A percentile compares a stretch with the other conserved stretches of the same genome.
These are phyloP conservation scores for Trypanosoma platydactyli DNA, from an alignment of 208 protist species.

Conservation along the genomic window DNA sequence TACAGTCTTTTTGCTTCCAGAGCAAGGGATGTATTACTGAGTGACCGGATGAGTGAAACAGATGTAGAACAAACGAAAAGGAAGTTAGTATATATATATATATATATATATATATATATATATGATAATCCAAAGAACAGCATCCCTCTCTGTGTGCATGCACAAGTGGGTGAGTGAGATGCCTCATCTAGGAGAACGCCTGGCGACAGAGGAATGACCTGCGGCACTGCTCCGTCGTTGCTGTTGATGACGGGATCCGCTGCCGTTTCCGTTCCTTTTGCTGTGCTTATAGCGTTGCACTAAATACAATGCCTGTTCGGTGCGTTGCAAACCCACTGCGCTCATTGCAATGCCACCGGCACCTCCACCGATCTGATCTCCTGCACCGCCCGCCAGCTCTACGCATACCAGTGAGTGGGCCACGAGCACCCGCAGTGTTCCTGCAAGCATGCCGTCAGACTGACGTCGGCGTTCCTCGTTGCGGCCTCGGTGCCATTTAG, in stretches of 20 bases:
- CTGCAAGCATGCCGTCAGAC: slow-evolving; percentile 56
- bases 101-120: too few relatives aligned
- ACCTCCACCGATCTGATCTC: slow-evolving; percentile 31
- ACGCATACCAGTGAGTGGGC: slow-evolving; percentile 65
- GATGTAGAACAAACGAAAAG: background rate
- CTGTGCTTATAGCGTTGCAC: slow-evolving; percentile 24
- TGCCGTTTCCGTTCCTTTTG: background rate
- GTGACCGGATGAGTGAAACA: background rate
- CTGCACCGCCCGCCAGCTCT: slow-evolving; percentile 36
- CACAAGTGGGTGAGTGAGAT: background rate
- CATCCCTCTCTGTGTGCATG: too few relatives aligned
- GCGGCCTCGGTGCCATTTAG: slow-evolving; percentile 25
- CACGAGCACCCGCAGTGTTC: slow-evolving; percentile 70
- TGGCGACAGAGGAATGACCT: background rate
- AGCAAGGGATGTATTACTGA: background rate
- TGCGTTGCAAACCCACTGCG: slow-evolving; percentile 28
- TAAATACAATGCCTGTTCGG: slow-evolving; percentile 35
- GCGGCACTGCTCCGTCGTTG: slow-evolving; percentile 1
- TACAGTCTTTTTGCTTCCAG: too few relatives aligned
- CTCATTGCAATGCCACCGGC: slow-evolving; percentile 37
- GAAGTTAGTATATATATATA: background rate
- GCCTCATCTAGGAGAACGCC: background rate
- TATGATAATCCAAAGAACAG: too few relatives aligned
- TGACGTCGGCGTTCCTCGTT: slow-evolving; percentile 16
- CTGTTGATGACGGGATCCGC: background rate